These are phyloP conservation scores for Zalerion maritima DNA, from an alignment of 495 filamentous ascomycete species.

Conservation along the genomic window DNA sequence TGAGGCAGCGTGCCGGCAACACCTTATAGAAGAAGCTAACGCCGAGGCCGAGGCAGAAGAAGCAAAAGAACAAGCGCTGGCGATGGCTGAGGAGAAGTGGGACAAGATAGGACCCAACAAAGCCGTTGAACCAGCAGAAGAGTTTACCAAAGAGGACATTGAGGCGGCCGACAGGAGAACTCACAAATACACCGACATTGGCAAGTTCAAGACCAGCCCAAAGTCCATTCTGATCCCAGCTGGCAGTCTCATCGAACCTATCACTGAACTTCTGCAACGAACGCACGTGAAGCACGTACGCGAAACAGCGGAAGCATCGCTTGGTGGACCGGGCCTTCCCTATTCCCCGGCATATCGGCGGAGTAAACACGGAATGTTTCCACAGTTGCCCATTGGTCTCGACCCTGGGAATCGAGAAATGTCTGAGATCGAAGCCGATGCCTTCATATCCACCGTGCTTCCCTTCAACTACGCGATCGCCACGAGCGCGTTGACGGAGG, in stretches of 20 bases:
- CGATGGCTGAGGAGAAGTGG: conserved; percentile 18
- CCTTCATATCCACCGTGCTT: conserved; percentile 62
- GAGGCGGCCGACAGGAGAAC: conserved; percentile 18
- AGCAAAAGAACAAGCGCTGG: conserved; percentile 17
- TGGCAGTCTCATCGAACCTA: conserved; percentile 48
- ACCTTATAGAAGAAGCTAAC: conserved; percentile 35
- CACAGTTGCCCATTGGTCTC: conserved; percentile 55
- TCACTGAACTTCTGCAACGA: conserved; percentile 47
- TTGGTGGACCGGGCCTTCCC: conserved; percentile 64
- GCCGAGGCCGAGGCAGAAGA: conserved; percentile 22
- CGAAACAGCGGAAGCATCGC: conserved; percentile 48
- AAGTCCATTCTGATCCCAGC: conserved; percentile 57
- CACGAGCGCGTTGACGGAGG: conserved; percentile 62
- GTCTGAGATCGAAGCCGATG: conserved; percentile 77
- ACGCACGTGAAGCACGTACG: conserved; percentile 57
- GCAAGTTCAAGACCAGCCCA: conserved; percentile 51
- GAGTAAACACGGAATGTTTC: conserved; percentile 23
- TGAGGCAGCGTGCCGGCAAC: conserved; percentile 33
- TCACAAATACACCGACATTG: conserved; percentile 52
- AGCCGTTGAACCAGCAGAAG: conserved; percentile 21
- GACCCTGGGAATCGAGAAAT: conserved; percentile 57
- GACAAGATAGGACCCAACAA: conserved; percentile 11
- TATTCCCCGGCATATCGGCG: conserved; percentile 39
- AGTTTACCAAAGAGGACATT: conserved; percentile 15
- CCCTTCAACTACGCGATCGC: conserved; percentile 66